Evolutionary conservation across 495 filamentous ascomycete genomes (phyloP), one percentile per base, ranked within the genome.

Genomic region (Bacidia rubella): DNA sequence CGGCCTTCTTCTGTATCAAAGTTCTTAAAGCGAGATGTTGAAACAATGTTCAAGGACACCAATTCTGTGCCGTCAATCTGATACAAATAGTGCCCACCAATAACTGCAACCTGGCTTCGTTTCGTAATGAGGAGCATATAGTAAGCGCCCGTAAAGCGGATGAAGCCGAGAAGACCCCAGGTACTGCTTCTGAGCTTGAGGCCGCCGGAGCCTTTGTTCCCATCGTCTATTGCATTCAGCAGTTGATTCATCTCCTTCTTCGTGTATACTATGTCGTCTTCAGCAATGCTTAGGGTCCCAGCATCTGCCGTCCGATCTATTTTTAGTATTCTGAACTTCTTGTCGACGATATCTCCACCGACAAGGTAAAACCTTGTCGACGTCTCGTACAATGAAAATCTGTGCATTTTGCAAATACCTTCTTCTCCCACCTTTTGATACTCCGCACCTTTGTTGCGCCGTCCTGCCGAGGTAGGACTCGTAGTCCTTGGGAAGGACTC

Each of bases 81-180:
- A 60, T 95, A 96, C 47, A 96, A 72, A 63, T 92, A 95, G 64
- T 98, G 92, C 11, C 92, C 92, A 32, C 92, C 92, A 35, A 98
- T 79, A 82, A 95, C 86, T 39, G 90, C 93, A 2, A 95, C 88
- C 51, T 93, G 90, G 63, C 87, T 90, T 65, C 90, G 79, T 68
- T 97, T 97, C 40, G 90, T 98, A 59, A 95, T 87, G 42, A 97
- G 65, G 7, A 97, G 74, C 90, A 98, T 97, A 58, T 98, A 98
- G 64, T 88, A 95, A n/a, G 86, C 80, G 5, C 87, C 90, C 5
- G 92, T 98, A 62, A 98, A 96, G 50, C 86, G 77, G 60, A 98
- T 89, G 62, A 98, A 97, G 1, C 92, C 92, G 22, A 98, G 71
- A 24, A 98, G 70, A 22, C 92, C 92, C 90, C 88, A 98, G 21